phyloP scores from a whole-genome alignment of 1,284 basidiomycete genomes.

The Rhizoctonia solani region DNA sequence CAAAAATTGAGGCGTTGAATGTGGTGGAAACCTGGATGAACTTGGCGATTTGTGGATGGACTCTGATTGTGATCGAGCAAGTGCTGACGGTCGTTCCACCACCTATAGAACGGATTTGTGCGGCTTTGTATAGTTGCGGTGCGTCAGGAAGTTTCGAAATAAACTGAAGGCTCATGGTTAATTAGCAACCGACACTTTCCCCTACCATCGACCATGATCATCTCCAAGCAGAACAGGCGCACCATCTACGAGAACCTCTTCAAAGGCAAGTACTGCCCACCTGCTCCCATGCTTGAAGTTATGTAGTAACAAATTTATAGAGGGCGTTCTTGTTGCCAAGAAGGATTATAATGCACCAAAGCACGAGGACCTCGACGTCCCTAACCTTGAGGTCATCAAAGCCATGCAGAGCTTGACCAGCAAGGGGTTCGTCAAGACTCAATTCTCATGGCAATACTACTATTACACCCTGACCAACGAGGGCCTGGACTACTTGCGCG shows the following conservation, averaged over 20 bases:
- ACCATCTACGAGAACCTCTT: slow-evolving; percentile 97
- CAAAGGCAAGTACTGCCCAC: slow-evolving; percentile 69
- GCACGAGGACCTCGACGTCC: slow-evolving; percentile 96
- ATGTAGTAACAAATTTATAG: slow-evolving; percentile 48
- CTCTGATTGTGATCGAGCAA: not conserved
- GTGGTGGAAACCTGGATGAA: not conserved
- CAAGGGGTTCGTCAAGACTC: slow-evolving; percentile 95
- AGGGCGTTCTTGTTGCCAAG: slow-evolving; percentile 98
- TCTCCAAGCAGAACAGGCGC: slow-evolving; percentile 81
- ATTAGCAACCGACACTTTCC: slow-evolving; percentile 25
- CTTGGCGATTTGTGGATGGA: slow-evolving; percentile 28
- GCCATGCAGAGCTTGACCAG: slow-evolving; percentile 98
- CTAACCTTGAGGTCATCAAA: slow-evolving; percentile 99
- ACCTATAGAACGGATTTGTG: slow-evolving; percentile 31
- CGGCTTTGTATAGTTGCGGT: slow-evolving; percentile 31
- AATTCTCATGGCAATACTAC: slow-evolving; percentile 95
- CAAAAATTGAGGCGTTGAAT: not conserved
- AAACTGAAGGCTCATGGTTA: not conserved
- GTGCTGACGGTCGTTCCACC: not conserved
- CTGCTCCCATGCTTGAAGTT: too few relatives aligned
- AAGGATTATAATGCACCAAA: slow-evolving; percentile 98
- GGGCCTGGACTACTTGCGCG: slow-evolving; percentile 93
- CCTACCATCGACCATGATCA: slow-evolving; percentile 69
- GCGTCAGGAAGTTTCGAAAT: not conserved
- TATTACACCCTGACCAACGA: slow-evolving; percentile 95